Base-by-base conservation (phyloP, 1,284 basidiomycete species). In the Austroboletus olivaceoglutinosus region DNA sequence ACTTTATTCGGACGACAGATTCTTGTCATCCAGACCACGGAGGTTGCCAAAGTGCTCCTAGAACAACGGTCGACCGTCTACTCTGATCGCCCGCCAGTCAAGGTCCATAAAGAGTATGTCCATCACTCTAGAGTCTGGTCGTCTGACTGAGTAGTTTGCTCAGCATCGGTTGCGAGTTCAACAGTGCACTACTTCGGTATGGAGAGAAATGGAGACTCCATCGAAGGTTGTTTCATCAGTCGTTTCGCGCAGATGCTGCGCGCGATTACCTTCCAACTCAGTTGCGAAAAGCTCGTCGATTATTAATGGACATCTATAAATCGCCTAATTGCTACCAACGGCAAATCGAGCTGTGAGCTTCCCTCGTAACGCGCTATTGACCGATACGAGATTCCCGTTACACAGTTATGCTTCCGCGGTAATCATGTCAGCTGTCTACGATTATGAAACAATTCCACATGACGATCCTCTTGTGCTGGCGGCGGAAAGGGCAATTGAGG, bases 341-440 rank as follows among this genome's bases (percentile, higher is more conserved):
- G 25, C 59, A 69, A 51, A 64, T 65, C 15, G 66, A 69, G 30
- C 53, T 70, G 63, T 65, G 43, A 57, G 65, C 49, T 54, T 46
- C 37, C 16, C 41, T 29, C 23, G 38, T 47, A 30, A 48, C 16
- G n/a, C 4, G 15, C 16, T 15, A 34, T 41, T 23, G 16, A 10
- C 11, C 8, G 8, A 22, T 27, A 25, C 31, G 33, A 42, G 39
- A 47, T 41, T 19, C 21, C 38, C 51, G n/a, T 27, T 31, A 18
- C 21, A 22, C 47, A 66, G 64, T 5, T 66, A 65, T 49, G 61
- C 64, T 47, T 69, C 68, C 16, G 60, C 61, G 16, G 51, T 66
- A 31, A 70, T 66, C 49, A 70, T 66, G 64, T 69, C 64, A n/a
- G 57, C 46, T 23, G 65, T 70, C n/a, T 66, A 66, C 36, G 64